Conservation (phyloP, 73 alveolate species). For the Tetrahymena borealis region DNA sequence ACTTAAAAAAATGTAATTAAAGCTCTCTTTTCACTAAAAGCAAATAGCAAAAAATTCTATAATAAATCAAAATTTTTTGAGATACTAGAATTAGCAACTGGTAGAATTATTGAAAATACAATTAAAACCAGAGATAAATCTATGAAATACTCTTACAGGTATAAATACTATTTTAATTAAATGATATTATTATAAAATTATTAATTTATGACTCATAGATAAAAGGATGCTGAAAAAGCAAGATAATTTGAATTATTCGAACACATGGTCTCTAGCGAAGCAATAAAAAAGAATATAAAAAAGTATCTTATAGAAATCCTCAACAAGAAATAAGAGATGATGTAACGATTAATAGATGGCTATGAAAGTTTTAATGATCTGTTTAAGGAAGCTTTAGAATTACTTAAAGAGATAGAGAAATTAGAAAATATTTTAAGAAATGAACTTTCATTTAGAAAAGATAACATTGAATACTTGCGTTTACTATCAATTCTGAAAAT, state of each 20-base stretch:
- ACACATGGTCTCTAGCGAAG: neutral
- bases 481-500: neutral
- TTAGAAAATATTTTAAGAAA: neutral
- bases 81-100: neutral
- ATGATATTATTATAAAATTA: neutral
- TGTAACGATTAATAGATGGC: neutral
- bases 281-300: neutral
- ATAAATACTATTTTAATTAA: too few species aligned
- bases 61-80: neutral
- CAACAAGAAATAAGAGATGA: neutral
- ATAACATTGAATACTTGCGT: neutral
- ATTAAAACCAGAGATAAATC: neutral
- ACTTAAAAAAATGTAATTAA: neutral
- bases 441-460: neutral
- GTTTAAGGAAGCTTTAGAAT: neutral
- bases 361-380: neutral
- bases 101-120: neutral
- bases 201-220: neutral
- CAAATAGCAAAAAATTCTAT: neutral
- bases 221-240: neutral
- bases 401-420: neutral
- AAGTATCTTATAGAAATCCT: neutral
- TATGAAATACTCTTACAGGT: neutral
- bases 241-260: neutral
- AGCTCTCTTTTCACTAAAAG: neutral